phyloP scores from a whole-genome alignment of 192 early-diverging fungal genomes.

The Chytriomyces sp. region DNA sequence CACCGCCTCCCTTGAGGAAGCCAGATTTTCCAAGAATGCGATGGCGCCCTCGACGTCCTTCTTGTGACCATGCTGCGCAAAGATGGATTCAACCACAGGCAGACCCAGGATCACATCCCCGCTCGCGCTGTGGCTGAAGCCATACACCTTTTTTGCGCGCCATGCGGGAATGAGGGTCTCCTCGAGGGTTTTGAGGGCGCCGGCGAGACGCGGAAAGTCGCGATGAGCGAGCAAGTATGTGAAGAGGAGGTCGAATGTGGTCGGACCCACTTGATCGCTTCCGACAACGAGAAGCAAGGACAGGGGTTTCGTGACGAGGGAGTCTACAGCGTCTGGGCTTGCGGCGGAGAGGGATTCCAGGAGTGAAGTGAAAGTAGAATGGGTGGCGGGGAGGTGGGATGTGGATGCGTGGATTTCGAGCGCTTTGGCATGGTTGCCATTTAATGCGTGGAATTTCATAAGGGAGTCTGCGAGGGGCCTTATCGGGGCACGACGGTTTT shows the following conservation, averaged over 20 bases:
- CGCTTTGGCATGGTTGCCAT: neutral
- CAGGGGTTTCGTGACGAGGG: neutral
- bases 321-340: neutral
- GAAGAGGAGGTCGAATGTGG: neutral
- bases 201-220: neutral
- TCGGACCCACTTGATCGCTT: neutral
- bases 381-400: neutral
- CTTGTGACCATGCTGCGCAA: neutral
- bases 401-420: neutral
- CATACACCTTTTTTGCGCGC: neutral
- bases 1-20: neutral
- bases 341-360: neutral
- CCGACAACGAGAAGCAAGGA: neutral
- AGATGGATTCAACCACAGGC: neutral
- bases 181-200: neutral
- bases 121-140: neutral
- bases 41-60: neutral
- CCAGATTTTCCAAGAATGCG: neutral
- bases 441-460: neutral
- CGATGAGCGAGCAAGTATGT: neutral
- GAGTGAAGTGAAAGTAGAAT: conserved; percentile 3
- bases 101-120: neutral
- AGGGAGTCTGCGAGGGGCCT: neutral
- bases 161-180: neutral
- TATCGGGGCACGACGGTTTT: neutral